Base-by-base conservation (phyloP, 2,329 filamentous ascomycete species). In the Colletotrichum agaves region DNA sequence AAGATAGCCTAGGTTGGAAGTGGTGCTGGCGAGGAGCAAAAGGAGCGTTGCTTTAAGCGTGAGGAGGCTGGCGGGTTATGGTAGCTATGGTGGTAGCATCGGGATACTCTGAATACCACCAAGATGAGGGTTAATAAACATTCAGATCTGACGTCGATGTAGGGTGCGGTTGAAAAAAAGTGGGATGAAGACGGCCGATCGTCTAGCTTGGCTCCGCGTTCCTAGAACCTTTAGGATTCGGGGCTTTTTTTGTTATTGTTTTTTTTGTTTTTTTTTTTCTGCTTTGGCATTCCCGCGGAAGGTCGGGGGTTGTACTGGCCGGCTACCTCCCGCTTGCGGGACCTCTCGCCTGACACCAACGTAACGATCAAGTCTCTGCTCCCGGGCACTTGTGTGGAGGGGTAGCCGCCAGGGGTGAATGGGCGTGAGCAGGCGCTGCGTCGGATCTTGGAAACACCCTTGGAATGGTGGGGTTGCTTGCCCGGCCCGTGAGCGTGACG, bases 361-460 rank as follows among this genome's bases (percentile, higher is more conserved):
- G 1, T n/a, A 8, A 7, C 12, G 4, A 0, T 12, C 1, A 53
- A 13, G 65, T 67, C 59, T 15, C 7, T 0, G 1, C n/a, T 13
- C 53, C 15, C 15, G 23, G 61, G 27, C 31, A 46, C 37, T 57
- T 19, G 35, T 64, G 61, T 67, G 61, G 64, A 64, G 61, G 55
- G 41, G 46, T 41, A 49, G 23, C 58, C 58, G 27, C 33, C 17
- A 44, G 58, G 44, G 57, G 27, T 5, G 27, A 7, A 27, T 43
- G 46, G 64, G 61, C n/a, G 61, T 67, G 52, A 64, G 64, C 64
- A 57, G 64, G 39, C 53, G 61, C 52, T 39, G 37, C 47, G 46
- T 67, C 64, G 46, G 60, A 67, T 67, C 64, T 67, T 67, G 64
- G 64, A 67, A 67, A 64, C 61, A 55, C 53, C 46, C 53, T 55